Conservation (phyloP, 306 rosid genomes). For the Vigna hirtella region DNA sequence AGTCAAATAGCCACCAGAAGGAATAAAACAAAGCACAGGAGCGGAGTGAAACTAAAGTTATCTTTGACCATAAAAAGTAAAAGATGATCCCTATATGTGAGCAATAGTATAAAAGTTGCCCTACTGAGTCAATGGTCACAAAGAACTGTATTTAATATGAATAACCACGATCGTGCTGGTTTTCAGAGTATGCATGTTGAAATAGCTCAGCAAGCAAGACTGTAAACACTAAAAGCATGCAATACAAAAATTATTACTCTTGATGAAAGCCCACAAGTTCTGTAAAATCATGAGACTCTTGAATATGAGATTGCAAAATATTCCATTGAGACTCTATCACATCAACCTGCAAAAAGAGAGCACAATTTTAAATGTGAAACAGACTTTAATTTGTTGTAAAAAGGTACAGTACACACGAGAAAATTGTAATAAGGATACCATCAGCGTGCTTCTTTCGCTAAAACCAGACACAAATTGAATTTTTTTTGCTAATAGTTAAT, state of each 20-base stretch:
- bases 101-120: slow-evolving; percentile 32
- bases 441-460: background rate
- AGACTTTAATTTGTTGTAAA: background rate
- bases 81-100: slow-evolving; percentile 31
- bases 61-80: slow-evolving; percentile 15
- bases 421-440: slow-evolving; percentile 25
- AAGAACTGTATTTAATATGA: slow-evolving; percentile 13
- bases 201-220: slow-evolving; percentile 23
- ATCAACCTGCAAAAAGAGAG: slow-evolving; percentile 75
- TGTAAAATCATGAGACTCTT: slow-evolving; percentile 90
- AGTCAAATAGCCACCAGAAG: slow-evolving; percentile 30
- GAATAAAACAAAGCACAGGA: slow-evolving; percentile 38
- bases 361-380: slow-evolving; percentile 35
- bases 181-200: slow-evolving; percentile 18
- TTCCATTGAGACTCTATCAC: slow-evolving; percentile 98
- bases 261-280: slow-evolving; percentile 93
- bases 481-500: background rate
- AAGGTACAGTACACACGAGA: slow-evolving; percentile 21
- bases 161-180: background rate
- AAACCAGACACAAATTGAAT: background rate
- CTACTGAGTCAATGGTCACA: background rate
- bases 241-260: slow-evolving; percentile 62
- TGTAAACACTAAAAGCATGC: slow-evolving; percentile 27
- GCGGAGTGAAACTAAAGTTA: slow-evolving; percentile 25
- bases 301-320: slow-evolving; percentile 88